Conservation (phyloP, 768 basidiomycete genomes). For the Leccinum variicolor region DNA sequence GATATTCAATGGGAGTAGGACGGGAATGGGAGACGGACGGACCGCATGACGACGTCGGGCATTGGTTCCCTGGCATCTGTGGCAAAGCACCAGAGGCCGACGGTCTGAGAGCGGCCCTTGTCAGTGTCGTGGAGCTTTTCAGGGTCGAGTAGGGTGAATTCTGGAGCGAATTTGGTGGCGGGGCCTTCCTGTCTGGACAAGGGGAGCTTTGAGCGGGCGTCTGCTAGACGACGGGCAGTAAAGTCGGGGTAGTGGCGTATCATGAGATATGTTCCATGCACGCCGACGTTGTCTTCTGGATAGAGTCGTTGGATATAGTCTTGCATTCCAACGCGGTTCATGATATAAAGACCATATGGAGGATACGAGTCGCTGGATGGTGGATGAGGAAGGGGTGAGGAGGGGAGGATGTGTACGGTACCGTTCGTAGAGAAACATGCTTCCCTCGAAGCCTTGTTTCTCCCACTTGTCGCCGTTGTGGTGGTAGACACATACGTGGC, state of each 20-base stretch:
- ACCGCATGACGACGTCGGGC: conserved; percentile 70
- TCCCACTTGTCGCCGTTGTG: conserved; percentile 75
- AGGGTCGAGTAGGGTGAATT: conserved; percentile 42
- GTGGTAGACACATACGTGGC: conserved; percentile 81
- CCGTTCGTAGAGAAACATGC: conserved; percentile 88
- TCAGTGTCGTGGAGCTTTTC: conserved; percentile 43
- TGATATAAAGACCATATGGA: conserved; percentile 80
- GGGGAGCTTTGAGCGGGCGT: conserved; percentile 27
- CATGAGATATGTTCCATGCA: conserved; percentile 65
- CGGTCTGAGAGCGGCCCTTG: conserved; percentile 55
- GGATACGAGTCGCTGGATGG: conserved; percentile 64
- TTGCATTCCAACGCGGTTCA: conserved; percentile 71
- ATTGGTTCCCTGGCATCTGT: conserved; percentile 69
- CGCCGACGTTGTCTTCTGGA: conserved; percentile 71
- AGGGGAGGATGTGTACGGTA: conserved; percentile 19
- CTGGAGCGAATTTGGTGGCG: conserved; percentile 47
- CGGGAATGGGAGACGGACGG: conserved; percentile 14
- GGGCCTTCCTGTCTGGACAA: conserved; percentile 27
- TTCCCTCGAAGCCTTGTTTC: conserved; percentile 83
- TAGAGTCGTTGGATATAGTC: conserved; percentile 74
- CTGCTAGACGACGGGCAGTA: conserved; percentile 46
- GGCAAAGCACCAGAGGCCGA: conserved; percentile 76
- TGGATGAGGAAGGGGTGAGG: conserved; percentile 5
- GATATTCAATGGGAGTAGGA: not conserved
- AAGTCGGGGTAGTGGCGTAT: conserved; percentile 72